Base-by-base conservation (phyloP, 2,329 filamentous ascomycete genomes). In the Neopestalotiopsis rosae region DNA sequence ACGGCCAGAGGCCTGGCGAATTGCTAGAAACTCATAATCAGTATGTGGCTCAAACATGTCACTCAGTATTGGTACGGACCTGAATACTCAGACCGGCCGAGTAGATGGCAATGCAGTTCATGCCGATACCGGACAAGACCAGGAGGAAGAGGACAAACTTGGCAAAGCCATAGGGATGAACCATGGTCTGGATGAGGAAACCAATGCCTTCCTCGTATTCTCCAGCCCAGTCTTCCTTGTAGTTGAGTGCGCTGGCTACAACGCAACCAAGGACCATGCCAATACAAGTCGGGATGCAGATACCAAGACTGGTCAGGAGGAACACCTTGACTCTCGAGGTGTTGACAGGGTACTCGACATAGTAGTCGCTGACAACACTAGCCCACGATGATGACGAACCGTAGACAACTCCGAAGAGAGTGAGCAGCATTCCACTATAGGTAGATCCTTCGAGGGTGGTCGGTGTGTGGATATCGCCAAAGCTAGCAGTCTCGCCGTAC, bases 301-400 rank as follows among this genome's bases (percentile, higher is more conserved):
- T 84, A 28, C 85, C 85, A 58, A 84, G 77, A 2, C 79, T 82
- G 1, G 84, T 86, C 76, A 86, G 77, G 42, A 84, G 62, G 71
- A 86, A 87, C 45, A 86, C 81, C 74, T 85, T 84, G 72, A 81
- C 74, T 65, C 80, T 80, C 67, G 81, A 82, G 10, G 83, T 83
- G 69, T 84, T 76, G 69, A 82, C 81, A 0, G 82, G 83, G 68
- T 86, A 86, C 69, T 86, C 83, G 34, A 83, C 82, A 67, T 84
- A 84, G 71, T 82, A 85, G 70, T 84, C 82, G 7, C 79, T 80
- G 2, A 80, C 79, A 63, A 86, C 83, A n/a, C 81, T 81, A 66
- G 78, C 79, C 84, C 84, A 86, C 13, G 83, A 84, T 5, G 83
- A 82, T n/a, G 82, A 84, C 4, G 80, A 83, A 40, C 84, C 84